Evolutionary conservation across 2,329 filamentous ascomycete species (phyloP).

Genomic region (Hortaea werneckii): DNA sequence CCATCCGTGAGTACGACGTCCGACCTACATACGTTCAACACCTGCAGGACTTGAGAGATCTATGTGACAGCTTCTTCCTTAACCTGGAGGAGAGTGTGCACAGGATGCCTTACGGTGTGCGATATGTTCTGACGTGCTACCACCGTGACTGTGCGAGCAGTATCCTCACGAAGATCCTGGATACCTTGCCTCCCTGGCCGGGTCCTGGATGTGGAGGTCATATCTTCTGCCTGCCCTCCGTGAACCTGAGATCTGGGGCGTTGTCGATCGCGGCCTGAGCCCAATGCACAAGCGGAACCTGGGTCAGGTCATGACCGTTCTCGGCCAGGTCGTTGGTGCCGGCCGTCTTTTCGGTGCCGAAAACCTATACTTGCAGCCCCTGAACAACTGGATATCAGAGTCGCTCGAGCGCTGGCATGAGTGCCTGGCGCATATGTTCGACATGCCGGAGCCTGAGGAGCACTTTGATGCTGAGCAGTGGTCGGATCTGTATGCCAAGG

Average conservation of each 20-base stretch:
- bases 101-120: constrained; percentile 84
- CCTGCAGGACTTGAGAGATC: constrained; percentile 84
- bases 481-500: constrained; percentile 93
- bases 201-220: constrained; percentile 86
- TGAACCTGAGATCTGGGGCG: constrained; percentile 86
- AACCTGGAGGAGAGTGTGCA: constrained; percentile 73
- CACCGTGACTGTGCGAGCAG: constrained; percentile 45
- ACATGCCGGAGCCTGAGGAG: constrained; percentile 70
- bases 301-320: constrained; percentile 79
- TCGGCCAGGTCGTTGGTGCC: constrained; percentile 70
- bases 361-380: constrained; percentile 87
- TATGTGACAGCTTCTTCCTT: constrained; percentile 81
- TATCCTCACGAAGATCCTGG: constrained; percentile 71
- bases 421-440: constrained; percentile 68
- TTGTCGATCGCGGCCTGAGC: constrained; percentile 79
- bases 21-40: constrained; percentile 88
- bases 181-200: constrained; percentile 70
- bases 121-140: constrained; percentile 62
- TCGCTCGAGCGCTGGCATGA: constrained; percentile 69
- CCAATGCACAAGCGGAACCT: constrained; percentile 90
- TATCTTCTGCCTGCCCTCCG: constrained; percentile 84
- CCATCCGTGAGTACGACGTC: constrained; percentile 92
- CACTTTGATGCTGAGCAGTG: constrained; percentile 99
- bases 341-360: constrained; percentile 86
- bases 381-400: constrained; percentile 84